Conservation (phyloP, 352 stramenopile species). For the Globisporangium camurandrum region DNA sequence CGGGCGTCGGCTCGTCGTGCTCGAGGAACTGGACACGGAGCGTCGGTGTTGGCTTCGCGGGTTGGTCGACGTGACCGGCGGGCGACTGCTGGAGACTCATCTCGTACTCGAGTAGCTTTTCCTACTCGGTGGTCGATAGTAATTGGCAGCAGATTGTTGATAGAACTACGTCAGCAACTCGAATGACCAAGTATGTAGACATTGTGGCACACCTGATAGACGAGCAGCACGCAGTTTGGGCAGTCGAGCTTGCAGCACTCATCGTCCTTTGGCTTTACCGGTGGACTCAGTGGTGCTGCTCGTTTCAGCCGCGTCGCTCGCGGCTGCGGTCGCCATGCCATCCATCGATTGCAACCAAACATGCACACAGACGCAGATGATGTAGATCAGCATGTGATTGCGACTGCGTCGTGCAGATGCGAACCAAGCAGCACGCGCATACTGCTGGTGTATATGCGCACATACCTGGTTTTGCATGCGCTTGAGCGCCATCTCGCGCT, state of each 20-base stretch:
- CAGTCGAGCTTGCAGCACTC: constrained; percentile 83
- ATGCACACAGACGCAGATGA: not conserved
- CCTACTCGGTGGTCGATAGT: constrained; percentile 33
- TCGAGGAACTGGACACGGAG: constrained; percentile 48
- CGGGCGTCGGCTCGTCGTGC: constrained; percentile 5
- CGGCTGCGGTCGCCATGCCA: constrained; percentile 14
- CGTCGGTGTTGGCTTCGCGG: constrained; percentile 24
- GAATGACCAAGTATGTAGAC: not conserved
- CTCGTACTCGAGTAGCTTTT: constrained; percentile 82
- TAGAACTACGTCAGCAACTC: not conserved
- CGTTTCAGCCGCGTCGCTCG: constrained; percentile 9
- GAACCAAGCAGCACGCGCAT: constrained; percentile 7
- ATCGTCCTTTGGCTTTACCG: constrained; percentile 60
- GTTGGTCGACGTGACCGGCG: constrained; percentile 15
- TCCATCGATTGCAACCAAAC: not conserved
- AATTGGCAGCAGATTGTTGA: not conserved
- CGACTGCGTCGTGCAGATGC: not conserved
- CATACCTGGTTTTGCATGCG: constrained; percentile 33
- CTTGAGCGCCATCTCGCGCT: constrained; percentile 75
- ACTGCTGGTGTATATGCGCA: no score
- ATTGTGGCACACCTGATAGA: constrained; percentile 53
- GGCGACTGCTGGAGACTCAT: constrained; percentile 32
- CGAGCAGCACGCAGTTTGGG: constrained; percentile 80
- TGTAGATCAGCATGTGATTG: no score
- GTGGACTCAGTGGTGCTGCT: constrained; percentile 33